phyloP scores from a whole-genome alignment of 352 stramenopile species.

The Bremia lactucae region DNA sequence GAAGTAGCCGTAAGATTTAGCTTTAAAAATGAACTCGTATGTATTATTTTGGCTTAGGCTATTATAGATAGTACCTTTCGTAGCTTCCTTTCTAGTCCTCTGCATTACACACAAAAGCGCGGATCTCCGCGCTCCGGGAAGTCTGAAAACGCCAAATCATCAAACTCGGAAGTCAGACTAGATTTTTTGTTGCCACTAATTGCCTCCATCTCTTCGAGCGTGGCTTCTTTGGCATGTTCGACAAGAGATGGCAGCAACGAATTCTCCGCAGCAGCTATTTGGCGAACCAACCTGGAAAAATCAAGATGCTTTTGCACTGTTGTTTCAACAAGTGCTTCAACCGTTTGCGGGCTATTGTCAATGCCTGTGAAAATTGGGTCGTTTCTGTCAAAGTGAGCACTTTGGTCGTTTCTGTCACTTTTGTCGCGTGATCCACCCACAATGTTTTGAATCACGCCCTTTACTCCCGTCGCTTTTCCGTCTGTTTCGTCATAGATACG shows the following conservation, averaged over 20 bases:
- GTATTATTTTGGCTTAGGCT: too few species aligned
- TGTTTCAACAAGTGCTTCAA: conserved; percentile 12
- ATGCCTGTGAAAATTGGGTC: too few species aligned
- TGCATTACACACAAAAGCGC: too few species aligned
- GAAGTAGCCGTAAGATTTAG: too few species aligned
- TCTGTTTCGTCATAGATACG: conserved; percentile 15
- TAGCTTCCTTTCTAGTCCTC: too few species aligned
- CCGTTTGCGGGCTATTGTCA: conserved; percentile 4
- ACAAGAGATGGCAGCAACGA: conserved; percentile 5
- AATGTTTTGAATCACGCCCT: conserved; percentile 8
- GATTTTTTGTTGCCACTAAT: conserved; percentile 7
- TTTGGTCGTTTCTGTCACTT: background rate
- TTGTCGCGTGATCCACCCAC: conserved; percentile 2
- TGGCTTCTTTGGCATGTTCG: conserved; percentile 9
- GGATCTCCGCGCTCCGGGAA: too few species aligned
- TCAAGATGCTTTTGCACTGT: conserved; percentile 13
- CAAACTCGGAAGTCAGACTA: background rate
- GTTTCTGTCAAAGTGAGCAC: background rate
- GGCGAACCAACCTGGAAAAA: conserved; percentile 11
- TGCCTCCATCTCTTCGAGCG: conserved; percentile 11
- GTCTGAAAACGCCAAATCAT: too few species aligned
- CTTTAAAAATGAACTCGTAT: too few species aligned
- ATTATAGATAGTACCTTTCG: too few species aligned
- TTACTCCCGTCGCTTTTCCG: conserved; percentile 3
- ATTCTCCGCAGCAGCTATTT: conserved; percentile 12